Base-by-base conservation (phyloP, 441 rosid genomes). In the Pelargonium cotyledonis region DNA sequence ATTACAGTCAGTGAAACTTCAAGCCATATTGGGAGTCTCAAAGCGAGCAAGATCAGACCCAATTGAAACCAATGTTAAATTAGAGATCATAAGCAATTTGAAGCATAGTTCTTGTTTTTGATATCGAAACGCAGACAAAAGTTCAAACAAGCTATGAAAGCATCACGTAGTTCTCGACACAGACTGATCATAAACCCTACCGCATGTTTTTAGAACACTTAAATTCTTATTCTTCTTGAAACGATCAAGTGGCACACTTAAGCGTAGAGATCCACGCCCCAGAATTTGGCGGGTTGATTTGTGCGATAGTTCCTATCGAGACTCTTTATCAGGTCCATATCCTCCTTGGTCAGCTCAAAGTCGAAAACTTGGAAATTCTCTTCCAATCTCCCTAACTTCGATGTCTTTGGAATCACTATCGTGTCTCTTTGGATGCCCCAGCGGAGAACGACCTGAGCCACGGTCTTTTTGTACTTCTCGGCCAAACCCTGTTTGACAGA, bases 371-470 rank as follows among this genome's bases (percentile, higher is more conserved):
- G 70, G 18, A 84, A 83, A 53, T 93, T 93, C 80, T 88, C 95
- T 71, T 85, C 74, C 81, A 93, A 66, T 78, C 98, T 91, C 78
- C 80, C 85, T 2, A 79, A 66, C 72, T 88, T 91, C 1, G 96
- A 87, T 44, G 93, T 72, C 80, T 93, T 93, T 6, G 98, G 98
- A 65, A 93, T 88, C 26, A 93, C 88, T 12, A 73, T 95, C 0
- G 90, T 88, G 83, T 89, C 80, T 29, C 91, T 85, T 61, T 93
- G 98, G 63, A 90, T 84, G 75, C 90, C 96, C 98, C 98, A 91
- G 64, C 84, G 83, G 16, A 93, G 93, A 65, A 79, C 93, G 44
- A 87, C 76, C 76, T 91, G 97, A 49, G 97, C 93, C 29, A 77
- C 86, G 15, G 89, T 89, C 83, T 82, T 91, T 73, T 87, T 79